Evolutionary conservation across 495 filamentous ascomycete species (phyloP).

Genomic region (Xylaria scruposa): DNA sequence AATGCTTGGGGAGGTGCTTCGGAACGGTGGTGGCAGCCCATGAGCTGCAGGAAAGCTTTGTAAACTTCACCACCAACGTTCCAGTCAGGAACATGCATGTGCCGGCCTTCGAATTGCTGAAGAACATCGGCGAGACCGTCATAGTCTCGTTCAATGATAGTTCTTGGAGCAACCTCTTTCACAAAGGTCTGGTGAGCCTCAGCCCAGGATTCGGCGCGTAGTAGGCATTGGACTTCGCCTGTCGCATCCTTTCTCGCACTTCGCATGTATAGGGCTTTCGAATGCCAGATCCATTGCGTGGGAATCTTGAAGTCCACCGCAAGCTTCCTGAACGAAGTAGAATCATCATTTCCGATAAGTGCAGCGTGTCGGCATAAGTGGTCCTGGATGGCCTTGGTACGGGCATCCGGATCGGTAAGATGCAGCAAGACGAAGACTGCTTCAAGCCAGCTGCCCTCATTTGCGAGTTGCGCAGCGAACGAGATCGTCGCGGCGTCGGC

Average conservation of each 20-base stretch:
- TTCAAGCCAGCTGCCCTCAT: constrained; percentile 68
- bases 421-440: constrained; percentile 80
- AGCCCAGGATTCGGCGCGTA: constrained; percentile 74
- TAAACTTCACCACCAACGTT: constrained; percentile 80
- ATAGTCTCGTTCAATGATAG: constrained; percentile 80
- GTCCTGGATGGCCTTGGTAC: constrained; percentile 70
- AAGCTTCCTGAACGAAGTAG: constrained; percentile 63
- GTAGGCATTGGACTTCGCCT: constrained; percentile 74
- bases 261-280: constrained; percentile 83
- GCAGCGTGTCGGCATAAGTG: constrained; percentile 72
- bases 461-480: constrained; percentile 75
- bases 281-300: constrained; percentile 79
- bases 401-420: constrained; percentile 66
- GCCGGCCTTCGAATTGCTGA: constrained; percentile 66
- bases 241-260: constrained; percentile 66
- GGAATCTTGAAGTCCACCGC: constrained; percentile 70
- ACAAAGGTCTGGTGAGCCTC: constrained; percentile 86
- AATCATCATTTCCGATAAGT: constrained; percentile 57
- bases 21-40: constrained; percentile 45
- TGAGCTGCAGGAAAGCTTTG: constrained; percentile 74
- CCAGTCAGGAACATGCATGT: constrained; percentile 64
- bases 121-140: constrained; percentile 67
- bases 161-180: constrained; percentile 74
- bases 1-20: constrained; percentile 49
- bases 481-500: constrained; percentile 71